Evolutionary conservation across 2,329 filamentous ascomycete genomes (phyloP).

Genomic region (Fusarium incarnatum): DNA sequence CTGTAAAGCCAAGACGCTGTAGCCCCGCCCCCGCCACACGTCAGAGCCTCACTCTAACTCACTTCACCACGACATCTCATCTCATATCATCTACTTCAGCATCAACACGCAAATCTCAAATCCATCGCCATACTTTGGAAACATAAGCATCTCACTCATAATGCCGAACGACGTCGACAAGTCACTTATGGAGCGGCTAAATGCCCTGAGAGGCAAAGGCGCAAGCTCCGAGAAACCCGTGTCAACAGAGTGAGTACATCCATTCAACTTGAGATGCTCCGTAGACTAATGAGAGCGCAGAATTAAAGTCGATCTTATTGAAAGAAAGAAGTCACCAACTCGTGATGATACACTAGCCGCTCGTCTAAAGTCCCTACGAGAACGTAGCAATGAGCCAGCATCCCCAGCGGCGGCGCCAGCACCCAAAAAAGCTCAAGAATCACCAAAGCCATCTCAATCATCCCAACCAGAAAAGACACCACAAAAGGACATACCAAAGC

Average conservation of each 20-base stretch:
- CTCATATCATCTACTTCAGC: slow-evolving; percentile 1
- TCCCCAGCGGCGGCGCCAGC: slow-evolving; percentile 39
- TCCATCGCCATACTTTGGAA: no score
- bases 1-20: slow-evolving; percentile 16
- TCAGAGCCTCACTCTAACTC: slow-evolving; percentile 1
- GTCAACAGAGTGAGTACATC: slow-evolving; percentile 54
- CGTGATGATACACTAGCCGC: slow-evolving; percentile 64
- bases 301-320: slow-evolving; percentile 54
- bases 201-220: slow-evolving; percentile 58
- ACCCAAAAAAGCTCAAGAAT: neutral
- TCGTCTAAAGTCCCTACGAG: slow-evolving; percentile 64
- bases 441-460: slow-evolving; percentile 1
- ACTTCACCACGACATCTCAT: slow-evolving; percentile 2
- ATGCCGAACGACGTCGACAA: slow-evolving; percentile 57
- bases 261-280: no score
- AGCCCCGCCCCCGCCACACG: slow-evolving; percentile 36
- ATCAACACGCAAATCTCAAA: neutral
- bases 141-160: rapidly evolving
- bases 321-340: slow-evolving; percentile 57
- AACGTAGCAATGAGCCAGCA: slow-evolving; percentile 49
- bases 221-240: slow-evolving; percentile 52
- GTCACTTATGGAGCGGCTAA: slow-evolving; percentile 65
- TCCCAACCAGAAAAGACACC: slow-evolving; percentile 1
- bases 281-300: slow-evolving; percentile 4
- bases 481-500: neutral